Base-by-base conservation (phyloP, 2,329 filamentous ascomycete genomes). In the Clarireedia hainanense region DNA sequence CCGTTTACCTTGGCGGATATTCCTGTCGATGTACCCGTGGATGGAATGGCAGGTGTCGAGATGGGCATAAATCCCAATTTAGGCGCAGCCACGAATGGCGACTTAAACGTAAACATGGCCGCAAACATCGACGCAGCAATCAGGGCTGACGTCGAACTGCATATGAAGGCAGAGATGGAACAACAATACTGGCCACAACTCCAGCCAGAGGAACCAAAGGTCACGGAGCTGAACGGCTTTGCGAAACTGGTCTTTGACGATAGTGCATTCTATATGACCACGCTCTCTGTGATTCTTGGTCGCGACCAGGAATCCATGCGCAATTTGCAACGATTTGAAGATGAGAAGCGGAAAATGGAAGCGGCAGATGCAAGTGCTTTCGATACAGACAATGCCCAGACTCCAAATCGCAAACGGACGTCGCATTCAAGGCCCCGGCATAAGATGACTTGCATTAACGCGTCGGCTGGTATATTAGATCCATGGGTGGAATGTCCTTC, bases 221-320 rank as follows among this genome's bases (percentile, higher is more conserved):
- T 12, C 10, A 37, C 9, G 43, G 52, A 42, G 9, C n/a, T 55
- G 23, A 47, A 50, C 50, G 46, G 52, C 12, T 81, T 75, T 64
- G 79, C 78, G 36, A 78, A 77, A 63, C 70, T 91, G 58, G 80
- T 84, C 64, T 91, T 91, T 67, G 78, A 80, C 62, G 88, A 91
- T 73, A 86, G 86, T 66, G 80, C 84, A 55, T 91, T 88, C 69
- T 87, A 88, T 70, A 87, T 91, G 83, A 89, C 84, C 51, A 89
- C 86, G 1, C 85, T 85, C 63, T 78, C 81, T 52, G 79, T 91
- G 63, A 80, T 88, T 56, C 81, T 91, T 27, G 87, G 86, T 54
- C 84, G 88, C 58, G 87, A 91, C 69, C 42, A 45, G n/a, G 42
- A 45, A 9, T 45, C 42, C 6, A 9, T 45, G n/a, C 24, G 15